phyloP scores from a whole-genome alignment of 257 asterid genomes.

The Thymus quinquecostatus region DNA sequence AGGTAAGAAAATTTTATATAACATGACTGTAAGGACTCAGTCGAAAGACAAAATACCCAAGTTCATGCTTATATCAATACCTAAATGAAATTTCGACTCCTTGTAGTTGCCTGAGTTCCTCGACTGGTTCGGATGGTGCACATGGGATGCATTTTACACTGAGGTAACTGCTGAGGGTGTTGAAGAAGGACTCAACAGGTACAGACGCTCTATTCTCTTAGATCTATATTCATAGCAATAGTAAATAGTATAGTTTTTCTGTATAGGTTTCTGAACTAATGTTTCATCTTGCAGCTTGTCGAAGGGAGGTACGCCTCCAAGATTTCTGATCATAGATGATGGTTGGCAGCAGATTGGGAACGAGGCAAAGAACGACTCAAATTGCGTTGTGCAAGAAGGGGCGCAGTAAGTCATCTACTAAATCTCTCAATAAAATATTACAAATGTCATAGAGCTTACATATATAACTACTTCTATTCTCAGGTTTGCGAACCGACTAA shows the following conservation, averaged over 20 bases:
- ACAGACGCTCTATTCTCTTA: not conserved
- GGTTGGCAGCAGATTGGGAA: constrained; percentile 99
- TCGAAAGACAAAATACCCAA: not conserved
- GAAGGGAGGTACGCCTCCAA: constrained; percentile 83
- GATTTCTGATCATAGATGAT: constrained; percentile 92
- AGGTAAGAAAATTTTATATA: constrained; percentile 45
- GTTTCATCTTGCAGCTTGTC: constrained; percentile 61
- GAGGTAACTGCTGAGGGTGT: constrained; percentile 99
- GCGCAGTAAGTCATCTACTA: constrained; percentile 51
- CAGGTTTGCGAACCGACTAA: constrained; percentile 84
- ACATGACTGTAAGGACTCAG: constrained; percentile 18
- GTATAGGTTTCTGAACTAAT: not conserved
- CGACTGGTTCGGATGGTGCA: constrained; percentile 99
- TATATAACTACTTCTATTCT: not conserved
- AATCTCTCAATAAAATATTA: too few relatives aligned
- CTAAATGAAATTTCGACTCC: constrained; percentile 20
- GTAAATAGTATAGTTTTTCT: not conserved
- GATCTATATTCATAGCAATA: not conserved
- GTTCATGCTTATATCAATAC: not conserved
- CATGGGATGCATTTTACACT: constrained; percentile 99
- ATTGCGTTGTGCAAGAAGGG: constrained; percentile 91
- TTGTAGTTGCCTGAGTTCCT: constrained; percentile 76
- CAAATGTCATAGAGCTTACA: not conserved
- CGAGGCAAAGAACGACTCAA: constrained; percentile 54
- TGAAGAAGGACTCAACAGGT: constrained; percentile 89